Evolutionary conservation across 257 asterid species (phyloP).

Genomic region (Scutellaria minor): DNA sequence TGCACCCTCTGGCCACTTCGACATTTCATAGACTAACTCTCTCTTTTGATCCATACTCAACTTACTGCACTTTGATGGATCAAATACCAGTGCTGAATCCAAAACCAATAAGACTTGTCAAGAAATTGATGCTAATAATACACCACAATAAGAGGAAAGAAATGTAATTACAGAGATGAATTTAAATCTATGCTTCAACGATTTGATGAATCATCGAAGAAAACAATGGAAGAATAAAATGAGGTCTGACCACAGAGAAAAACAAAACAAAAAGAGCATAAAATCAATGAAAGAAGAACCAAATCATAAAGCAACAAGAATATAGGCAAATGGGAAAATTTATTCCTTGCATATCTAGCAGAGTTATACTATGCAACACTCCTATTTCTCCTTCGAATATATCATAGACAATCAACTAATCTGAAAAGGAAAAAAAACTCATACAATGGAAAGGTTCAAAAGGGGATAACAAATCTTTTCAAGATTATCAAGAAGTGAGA

Average conservation of each 20-base stretch:
- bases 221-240: background rate
- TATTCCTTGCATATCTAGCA: too few relatives aligned
- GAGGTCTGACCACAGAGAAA: background rate
- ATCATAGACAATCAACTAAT: too few relatives aligned
- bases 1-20: constrained; percentile 67
- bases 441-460: background rate
- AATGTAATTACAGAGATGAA: constrained; percentile 2
- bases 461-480: background rate
- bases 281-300: background rate
- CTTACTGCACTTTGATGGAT: constrained; percentile 58
- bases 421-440: background rate
- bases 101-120: constrained; percentile 9
- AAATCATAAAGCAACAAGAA: too few relatives aligned
- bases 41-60: constrained; percentile 74
- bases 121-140: background rate
- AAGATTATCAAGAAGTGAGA: constrained; percentile 14
- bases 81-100: constrained; percentile 55
- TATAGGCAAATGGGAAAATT: too few relatives aligned
- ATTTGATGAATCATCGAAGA: background rate
- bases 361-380: too few relatives aligned
- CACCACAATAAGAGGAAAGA: background rate
- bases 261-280: background rate
- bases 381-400: too few relatives aligned
- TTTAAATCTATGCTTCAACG: background rate
- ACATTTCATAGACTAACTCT: constrained; percentile 62